Base-by-base conservation (phyloP, 805 yeast species). In the Metschnikowia chrysomelidarum region DNA sequence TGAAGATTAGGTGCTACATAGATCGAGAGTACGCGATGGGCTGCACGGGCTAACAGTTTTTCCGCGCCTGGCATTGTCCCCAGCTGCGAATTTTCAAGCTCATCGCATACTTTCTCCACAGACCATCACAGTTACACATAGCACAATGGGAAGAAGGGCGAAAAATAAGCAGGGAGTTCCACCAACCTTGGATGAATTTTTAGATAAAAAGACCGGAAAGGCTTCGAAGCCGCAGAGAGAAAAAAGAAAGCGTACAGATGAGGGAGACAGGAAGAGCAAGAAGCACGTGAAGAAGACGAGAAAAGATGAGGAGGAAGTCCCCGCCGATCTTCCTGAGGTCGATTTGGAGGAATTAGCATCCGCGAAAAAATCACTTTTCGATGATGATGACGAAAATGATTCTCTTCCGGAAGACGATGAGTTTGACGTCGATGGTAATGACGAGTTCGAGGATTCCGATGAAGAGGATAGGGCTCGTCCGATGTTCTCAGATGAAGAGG, bases 141-240 rank as follows among this genome's bases (percentile, higher is more conserved):
- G 27, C 19, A 41, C 39, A 26, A 87, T 89, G 95, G 98, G 98
- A 60, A 83, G 96, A 76, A 82, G 86, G 70, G 86, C 87, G 40
- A 87, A 83, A 64, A 83, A 87, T 54, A 91, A 87, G 72, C 98
- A 91, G 67, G 93, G 87, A 29, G 85, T 76, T 40, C 98, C 98
- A 49, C 96, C 96, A 22, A 58, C 88, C 5, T 69, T 81, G 44
- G 98, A 91, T 28, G 96, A 91, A 54, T 81, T 89, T 59, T 50
- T 49, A 19, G 64, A 59, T 47, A 53, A 47, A 20, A 71, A 73
- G 43, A 24, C 22, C 17, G 28, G 19, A 21, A 76, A 65, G 51
- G 70, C 67, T 33, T 60, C 36, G 7, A 41, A 45, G 46, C 22
- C 60, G 56, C 40, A 59, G 60, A 53, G 56, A 56, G 51, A 55